These are phyloP conservation scores for Penicillium fimorum DNA, from an alignment of 495 filamentous ascomycete genomes.

Conservation along the genomic window DNA sequence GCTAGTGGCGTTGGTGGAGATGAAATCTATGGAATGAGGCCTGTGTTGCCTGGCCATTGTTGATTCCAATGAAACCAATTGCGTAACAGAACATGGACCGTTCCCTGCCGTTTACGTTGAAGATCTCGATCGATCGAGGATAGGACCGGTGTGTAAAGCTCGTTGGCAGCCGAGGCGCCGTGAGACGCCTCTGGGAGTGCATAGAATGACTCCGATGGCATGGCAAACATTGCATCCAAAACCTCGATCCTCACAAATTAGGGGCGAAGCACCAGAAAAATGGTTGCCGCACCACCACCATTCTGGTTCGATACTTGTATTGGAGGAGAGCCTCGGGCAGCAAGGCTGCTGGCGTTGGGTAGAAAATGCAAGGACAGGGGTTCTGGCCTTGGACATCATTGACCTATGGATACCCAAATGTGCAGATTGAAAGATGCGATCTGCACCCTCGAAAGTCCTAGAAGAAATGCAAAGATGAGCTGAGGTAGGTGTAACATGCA, in stretches of 20 bases:
- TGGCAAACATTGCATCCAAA: conserved; percentile 18
- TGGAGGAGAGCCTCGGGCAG: conserved; percentile 33
- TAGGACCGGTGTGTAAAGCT: conserved; percentile 11
- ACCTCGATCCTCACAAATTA: conserved; percentile 19
- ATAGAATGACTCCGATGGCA: conserved; percentile 10
- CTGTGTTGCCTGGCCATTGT: conserved; percentile 10
- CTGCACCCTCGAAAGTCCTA: conserved; percentile 17
- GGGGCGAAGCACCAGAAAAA: conserved; percentile 2
- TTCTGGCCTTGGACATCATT: conserved; percentile 15
- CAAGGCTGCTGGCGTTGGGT: conserved; percentile 38
- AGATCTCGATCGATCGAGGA: conserved; percentile 28
- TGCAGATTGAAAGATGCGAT: conserved; percentile 15
- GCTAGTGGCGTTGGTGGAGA: conserved; percentile 19
- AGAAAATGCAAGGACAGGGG: conserved; percentile 19
- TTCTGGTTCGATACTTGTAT: conserved; percentile 14
- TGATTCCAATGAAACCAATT: conserved; percentile 11
- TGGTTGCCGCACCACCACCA: conserved; percentile 13
- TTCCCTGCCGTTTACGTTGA: conserved; percentile 9
- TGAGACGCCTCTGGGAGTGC: conserved; percentile 12
- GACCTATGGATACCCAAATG: conserved; percentile 18
- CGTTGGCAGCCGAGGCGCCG: conserved; percentile 18
- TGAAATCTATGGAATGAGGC: conserved; percentile 17
- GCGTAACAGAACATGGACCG: conserved; percentile 11
- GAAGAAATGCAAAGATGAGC: conserved; percentile 14
- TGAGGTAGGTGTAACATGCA: conserved; percentile 22